phyloP scores from a whole-genome alignment of 805 yeast species.

The Limtongia smithiae region DNA sequence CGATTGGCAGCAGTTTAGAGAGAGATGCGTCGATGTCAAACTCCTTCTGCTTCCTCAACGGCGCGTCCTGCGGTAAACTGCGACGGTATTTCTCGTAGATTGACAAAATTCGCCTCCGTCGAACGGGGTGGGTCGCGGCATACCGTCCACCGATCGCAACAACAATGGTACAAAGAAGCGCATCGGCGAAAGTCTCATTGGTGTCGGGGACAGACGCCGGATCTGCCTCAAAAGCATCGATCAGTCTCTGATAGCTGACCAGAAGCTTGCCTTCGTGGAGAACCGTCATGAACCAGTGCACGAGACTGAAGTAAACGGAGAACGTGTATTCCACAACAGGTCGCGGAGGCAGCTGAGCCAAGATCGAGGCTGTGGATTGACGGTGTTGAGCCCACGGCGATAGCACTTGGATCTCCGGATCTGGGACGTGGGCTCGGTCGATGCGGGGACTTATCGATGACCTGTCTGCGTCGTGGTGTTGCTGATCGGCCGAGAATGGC shows the following conservation, averaged over 20 bases:
- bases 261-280: slow-evolving; percentile 15
- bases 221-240: slow-evolving; percentile 7
- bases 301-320: slow-evolving; percentile 16
- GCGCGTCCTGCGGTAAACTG: neutral
- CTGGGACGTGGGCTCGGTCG: no score
- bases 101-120: slow-evolving; percentile 3
- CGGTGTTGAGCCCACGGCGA: slow-evolving; percentile 13
- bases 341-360: slow-evolving; percentile 18
- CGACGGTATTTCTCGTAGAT: slow-evolving; percentile 1
- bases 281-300: slow-evolving; percentile 20
- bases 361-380: slow-evolving; percentile 8
- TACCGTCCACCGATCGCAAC: slow-evolving; percentile 13
- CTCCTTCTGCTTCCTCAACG: no score
- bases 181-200: slow-evolving; percentile 12
- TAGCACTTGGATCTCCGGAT: neutral
- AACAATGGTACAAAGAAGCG: slow-evolving; percentile 9
- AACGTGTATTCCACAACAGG: slow-evolving; percentile 15
- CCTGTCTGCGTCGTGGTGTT: no score
- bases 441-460: no score
- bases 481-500: neutral
- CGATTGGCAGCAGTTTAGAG: slow-evolving; percentile 8
- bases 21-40: slow-evolving; percentile 6
- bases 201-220: slow-evolving; percentile 13
- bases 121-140: slow-evolving; percentile 11
- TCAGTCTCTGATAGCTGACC: slow-evolving; percentile 4